These are phyloP conservation scores for Monosporascus sp. DNA, from an alignment of 2,329 filamentous ascomycete species.

Conservation along the genomic window DNA sequence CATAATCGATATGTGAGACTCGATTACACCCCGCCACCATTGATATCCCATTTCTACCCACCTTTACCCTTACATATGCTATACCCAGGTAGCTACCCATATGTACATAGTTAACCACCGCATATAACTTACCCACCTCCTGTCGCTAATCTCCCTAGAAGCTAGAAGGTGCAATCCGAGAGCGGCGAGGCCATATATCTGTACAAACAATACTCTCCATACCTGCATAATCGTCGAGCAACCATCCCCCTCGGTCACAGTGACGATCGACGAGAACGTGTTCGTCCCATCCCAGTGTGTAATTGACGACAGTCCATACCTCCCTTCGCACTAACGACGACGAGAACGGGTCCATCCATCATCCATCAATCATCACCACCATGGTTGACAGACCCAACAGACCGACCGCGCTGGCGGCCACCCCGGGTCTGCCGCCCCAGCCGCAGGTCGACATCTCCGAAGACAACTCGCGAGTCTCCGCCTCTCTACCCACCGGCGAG, in stretches of 20 bases:
- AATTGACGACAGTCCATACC: too few relatives aligned
- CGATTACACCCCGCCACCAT: too few relatives aligned
- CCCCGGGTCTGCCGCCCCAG: constrained; percentile 68
- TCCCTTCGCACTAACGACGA: too few relatives aligned
- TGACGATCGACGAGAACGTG: too few relatives aligned
- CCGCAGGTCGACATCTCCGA: constrained; percentile 70
- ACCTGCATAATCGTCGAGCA: too few relatives aligned
- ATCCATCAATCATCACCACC: constrained; percentile 6
- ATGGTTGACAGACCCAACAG: constrained; percentile 86
- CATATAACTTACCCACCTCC: neutral
- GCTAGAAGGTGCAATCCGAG: too few relatives aligned
- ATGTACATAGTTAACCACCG: neutral
- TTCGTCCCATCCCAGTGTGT: too few relatives aligned
- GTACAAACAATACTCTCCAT: neutral
- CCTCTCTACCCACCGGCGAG: constrained; percentile 79
- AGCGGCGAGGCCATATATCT: too few relatives aligned
- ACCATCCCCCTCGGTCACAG: too few relatives aligned
- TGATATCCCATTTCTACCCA: too few relatives aligned
- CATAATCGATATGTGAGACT: too few relatives aligned
- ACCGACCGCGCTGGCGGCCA: constrained; percentile 69
- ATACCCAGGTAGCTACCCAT: too few relatives aligned
- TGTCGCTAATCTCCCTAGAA: neutral
- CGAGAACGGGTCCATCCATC: neutral
- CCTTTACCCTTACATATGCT: neutral
- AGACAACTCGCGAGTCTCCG: constrained; percentile 67